Percentiles rank a stretch among this genome's conserved stretches.
phyloP scores from a whole-genome alignment of 371 early-diverging fungal species.

The Lichtheimia ramosa region DNA sequence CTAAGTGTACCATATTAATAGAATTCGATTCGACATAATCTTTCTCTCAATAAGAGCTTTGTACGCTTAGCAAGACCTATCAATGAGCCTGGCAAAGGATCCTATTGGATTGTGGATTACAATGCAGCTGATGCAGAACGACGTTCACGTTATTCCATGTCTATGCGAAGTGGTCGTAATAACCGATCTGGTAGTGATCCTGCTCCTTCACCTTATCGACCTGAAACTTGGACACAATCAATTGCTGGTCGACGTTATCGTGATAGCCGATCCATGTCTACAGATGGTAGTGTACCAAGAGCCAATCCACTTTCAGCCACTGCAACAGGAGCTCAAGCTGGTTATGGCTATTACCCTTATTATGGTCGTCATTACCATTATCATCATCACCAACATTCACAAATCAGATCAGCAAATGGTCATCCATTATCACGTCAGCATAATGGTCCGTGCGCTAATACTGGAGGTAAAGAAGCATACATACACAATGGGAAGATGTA shows the following conservation, averaged over 20 bases:
- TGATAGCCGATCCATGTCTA: conserved; percentile 22
- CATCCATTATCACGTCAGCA: conserved; percentile 7
- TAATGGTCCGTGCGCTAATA: conserved; percentile 16
- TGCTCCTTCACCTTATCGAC: conserved; percentile 28
- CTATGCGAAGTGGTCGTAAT: conserved; percentile 20
- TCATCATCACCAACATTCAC: conserved; percentile 12
- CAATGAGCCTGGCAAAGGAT: conserved; percentile 95
- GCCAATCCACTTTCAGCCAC: conserved; percentile 8
- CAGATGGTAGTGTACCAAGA: conserved; percentile 1
- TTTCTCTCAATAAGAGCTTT: conserved; percentile 94
- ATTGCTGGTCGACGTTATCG: conserved; percentile 14
- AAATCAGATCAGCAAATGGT: conserved; percentile 4
- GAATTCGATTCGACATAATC: conserved; percentile 98
- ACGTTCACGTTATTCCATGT: conserved; percentile 17
- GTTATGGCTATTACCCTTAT: conserved; percentile 14
- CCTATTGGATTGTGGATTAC: conserved; percentile 88
- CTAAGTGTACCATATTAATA: conserved; percentile 16
- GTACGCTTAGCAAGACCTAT: conserved; percentile 86
- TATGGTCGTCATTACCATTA: conserved; percentile 8
- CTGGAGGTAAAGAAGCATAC: conserved; percentile 1
- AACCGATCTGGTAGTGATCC: conserved; percentile 36
- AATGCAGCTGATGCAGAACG: conserved; percentile 33
- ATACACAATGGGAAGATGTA: not conserved
- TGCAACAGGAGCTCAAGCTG: conserved; percentile 6
- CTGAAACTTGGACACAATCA: conserved; percentile 22